A percentile compares a stretch with the other conserved stretches of the same genome.
Conservation (phyloP, 106 monocot genomes). For the Dactylorhiza incarnata region DNA sequence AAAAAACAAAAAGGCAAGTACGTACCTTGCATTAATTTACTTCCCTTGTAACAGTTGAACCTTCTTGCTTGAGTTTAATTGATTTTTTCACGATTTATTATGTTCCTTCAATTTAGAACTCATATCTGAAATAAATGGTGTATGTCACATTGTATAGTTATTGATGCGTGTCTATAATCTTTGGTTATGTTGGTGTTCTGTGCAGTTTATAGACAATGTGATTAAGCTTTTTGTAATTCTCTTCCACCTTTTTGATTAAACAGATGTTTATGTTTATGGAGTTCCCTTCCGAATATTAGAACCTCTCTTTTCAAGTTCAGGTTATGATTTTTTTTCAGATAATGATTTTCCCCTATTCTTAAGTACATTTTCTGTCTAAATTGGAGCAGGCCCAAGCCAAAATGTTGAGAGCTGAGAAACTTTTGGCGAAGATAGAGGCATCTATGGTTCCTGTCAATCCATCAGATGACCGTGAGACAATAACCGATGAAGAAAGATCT, state of each 20-base stretch:
- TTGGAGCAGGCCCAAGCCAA: constrained; percentile 49
- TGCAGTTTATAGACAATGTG: background rate
- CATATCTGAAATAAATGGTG: no score
- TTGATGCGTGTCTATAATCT: background rate
- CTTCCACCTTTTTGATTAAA: background rate
- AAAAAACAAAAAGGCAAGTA: no score
- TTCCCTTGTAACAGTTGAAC: no score
- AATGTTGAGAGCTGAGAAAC: constrained; percentile 68
- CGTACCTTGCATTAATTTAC: no score
- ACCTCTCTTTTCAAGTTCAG: background rate
- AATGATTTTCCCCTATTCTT: background rate
- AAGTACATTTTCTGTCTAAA: constrained; percentile 8
- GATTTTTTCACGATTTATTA: no score
- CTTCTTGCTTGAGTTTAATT: no score
- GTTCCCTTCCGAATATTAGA: background rate
- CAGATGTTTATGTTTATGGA: background rate
- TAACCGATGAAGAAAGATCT: constrained; percentile 95
- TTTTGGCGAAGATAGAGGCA: constrained; percentile 84
- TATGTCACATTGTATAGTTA: background rate
- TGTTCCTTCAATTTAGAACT: no score
- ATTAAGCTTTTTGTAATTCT: background rate
- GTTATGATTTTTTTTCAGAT: background rate
- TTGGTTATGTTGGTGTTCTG: background rate
- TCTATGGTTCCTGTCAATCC: constrained; percentile 87
- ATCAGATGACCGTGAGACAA: constrained; percentile 87